Evolutionary conservation across 352 stramenopile genomes (phyloP).

Genomic region (Pythium coloratum): DNA sequence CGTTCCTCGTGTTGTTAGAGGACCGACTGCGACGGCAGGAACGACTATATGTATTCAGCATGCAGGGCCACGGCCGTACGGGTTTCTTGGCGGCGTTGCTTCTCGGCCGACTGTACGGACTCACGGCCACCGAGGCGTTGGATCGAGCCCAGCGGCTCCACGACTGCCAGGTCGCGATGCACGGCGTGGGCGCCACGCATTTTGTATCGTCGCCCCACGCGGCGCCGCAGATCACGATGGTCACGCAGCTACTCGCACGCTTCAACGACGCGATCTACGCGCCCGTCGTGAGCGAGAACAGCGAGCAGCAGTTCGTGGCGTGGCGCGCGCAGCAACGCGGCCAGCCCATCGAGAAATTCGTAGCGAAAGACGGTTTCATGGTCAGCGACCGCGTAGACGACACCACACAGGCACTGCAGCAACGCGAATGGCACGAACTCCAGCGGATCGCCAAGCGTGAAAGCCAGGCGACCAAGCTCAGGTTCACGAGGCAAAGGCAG

Average conservation of each 20-base stretch:
- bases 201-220: slow-evolving; percentile 55
- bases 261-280: slow-evolving; percentile 69
- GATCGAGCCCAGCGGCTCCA: slow-evolving; percentile 66
- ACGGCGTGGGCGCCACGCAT: slow-evolving; percentile 32
- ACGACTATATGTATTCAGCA: slow-evolving; percentile 79
- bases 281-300: slow-evolving; percentile 54
- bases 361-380: slow-evolving; percentile 61
- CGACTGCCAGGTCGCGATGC: slow-evolving; percentile 55
- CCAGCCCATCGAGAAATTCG: slow-evolving; percentile 43
- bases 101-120: slow-evolving; percentile 70
- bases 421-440: slow-evolving; percentile 29
- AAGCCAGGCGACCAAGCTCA: slow-evolving; percentile 36
- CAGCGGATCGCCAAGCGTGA: slow-evolving; percentile 52
- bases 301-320: slow-evolving; percentile 31
- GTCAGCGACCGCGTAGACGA: slow-evolving; percentile 37
- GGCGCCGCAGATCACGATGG: slow-evolving; percentile 41
- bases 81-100: slow-evolving; percentile 65
- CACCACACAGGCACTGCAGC: slow-evolving; percentile 26
- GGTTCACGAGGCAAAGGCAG: slow-evolving; percentile 23
- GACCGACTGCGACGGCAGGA: slow-evolving; percentile 44
- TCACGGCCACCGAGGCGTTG: slow-evolving; percentile 53
- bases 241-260: slow-evolving; percentile 42
- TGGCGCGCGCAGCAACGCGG: slow-evolving; percentile 58
- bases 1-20: slow-evolving; percentile 45
- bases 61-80: slow-evolving; percentile 64